Evolutionary conservation across 768 basidiomycete genomes (phyloP), one percentile per base, ranked within the genome.

Genomic region (Cystofilobasidium capitatum): DNA sequence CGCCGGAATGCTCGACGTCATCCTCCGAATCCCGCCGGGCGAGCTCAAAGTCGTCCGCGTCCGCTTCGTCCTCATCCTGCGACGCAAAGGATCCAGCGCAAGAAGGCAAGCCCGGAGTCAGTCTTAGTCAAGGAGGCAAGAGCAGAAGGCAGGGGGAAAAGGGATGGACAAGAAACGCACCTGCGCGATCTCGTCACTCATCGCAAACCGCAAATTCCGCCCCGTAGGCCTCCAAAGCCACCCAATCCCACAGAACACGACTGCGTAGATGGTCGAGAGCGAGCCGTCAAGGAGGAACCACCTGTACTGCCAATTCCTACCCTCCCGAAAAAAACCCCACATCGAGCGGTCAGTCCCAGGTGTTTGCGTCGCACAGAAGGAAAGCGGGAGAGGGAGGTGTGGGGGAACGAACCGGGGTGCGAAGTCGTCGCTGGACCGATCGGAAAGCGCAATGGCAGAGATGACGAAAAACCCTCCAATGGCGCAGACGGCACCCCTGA

Each of bases 211-310:
- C 47, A 74, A 55, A 70, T 78, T 78, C 71, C 76, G 72, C 3
- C 75, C 83, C n/a, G 88, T 87, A 33, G 96, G 96, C 40, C 92
- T 84, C 94, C 96, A 99, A 35, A 98, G 80, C 78, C 85, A 96
- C 1, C 89, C 85, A 70, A 97, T 91, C 13, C 83, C 79, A 69
- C 80, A 78, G 76, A 98, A 98, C 39, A 86, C 85, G 35, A 81
- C 79, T 55, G 96, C 82, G 76, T 94, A 98, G 31, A 98, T 84
- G 55, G 93, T 81, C 1, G 89, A 85, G 54, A 98, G 82, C 82
- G 91, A 98, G 22, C 93, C 96, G 73, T 99, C 96, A 47, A 99
- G 82, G 8, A 99, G 80, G 88, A 91, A 91, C 96, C 96, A 99
- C 58, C 93, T 86, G 64, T 83, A 81, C 68, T 81, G 83, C 59